These are phyloP conservation scores for Apiospora kogelbergensis DNA, from an alignment of 2,329 filamentous ascomycete genomes.

Conservation along the genomic window DNA sequence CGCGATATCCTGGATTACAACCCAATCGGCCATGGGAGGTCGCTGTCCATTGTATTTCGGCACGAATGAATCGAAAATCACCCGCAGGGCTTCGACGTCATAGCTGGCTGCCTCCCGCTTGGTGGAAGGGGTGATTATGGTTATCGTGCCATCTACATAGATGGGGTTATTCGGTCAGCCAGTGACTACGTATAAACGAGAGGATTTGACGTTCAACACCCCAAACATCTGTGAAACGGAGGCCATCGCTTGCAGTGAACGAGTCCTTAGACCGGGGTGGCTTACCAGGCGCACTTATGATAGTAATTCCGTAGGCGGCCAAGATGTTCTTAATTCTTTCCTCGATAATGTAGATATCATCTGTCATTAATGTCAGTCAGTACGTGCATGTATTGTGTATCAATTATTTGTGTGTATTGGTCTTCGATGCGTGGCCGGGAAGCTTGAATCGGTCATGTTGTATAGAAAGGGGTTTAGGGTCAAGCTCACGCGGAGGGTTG, in stretches of 20 bases:
- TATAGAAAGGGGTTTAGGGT: not conserved
- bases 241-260: not conserved
- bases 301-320: conserved; percentile 12
- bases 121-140: conserved; percentile 13
- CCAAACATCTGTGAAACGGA: not conserved
- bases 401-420: not conserved
- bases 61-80: conserved; percentile 11
- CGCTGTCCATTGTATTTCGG: conserved; percentile 12
- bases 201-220: not conserved
- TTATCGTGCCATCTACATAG: conserved; percentile 8
- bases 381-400: not conserved
- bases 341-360: conserved; percentile 15
- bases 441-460: not conserved
- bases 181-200: not conserved
- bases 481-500: conserved; percentile 11
- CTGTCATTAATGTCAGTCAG: not conserved
- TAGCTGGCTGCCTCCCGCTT: conserved; percentile 10
- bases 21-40: conserved; percentile 22
- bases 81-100: conserved; percentile 7
- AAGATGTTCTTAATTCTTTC: conserved; percentile 16
- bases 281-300: conserved; percentile 11
- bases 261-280: not conserved
- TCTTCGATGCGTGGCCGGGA: not conserved
- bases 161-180: not conserved
- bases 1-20: conserved; percentile 21